These are phyloP conservation scores for Carpinus viminea DNA, from an alignment of 306 rosid genomes.

Conservation along the genomic window DNA sequence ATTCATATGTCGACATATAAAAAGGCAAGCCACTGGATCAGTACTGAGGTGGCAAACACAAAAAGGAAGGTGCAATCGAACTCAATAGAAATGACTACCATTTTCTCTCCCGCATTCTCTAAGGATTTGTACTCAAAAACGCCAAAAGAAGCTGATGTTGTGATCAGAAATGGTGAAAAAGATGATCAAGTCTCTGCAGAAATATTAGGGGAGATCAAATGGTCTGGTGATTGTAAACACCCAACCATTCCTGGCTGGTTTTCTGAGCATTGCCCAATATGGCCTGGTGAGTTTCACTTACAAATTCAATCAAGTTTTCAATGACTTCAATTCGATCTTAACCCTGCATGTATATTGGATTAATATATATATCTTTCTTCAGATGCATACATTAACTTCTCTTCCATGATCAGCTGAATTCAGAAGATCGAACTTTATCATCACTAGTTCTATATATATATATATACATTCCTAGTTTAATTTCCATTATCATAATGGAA, in stretches of 20 bases:
- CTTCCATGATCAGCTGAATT: too few relatives aligned
- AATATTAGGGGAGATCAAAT: slow-evolving; percentile 9
- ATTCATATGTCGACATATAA: background rate
- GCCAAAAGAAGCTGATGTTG: slow-evolving; percentile 14
- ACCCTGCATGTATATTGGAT: too few relatives aligned
- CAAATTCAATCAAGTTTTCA: background rate
- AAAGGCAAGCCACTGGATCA: background rate
- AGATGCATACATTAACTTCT: too few relatives aligned
- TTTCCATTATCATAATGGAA: background rate
- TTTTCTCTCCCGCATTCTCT: slow-evolving; percentile 1
- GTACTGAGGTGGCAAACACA: background rate
- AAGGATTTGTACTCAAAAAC: slow-evolving; percentile 3
- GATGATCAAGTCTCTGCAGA: slow-evolving; percentile 14
- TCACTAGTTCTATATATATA: too few relatives aligned
- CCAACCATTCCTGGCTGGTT: slow-evolving; percentile 60
- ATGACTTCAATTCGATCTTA: too few relatives aligned
- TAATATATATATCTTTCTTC: too few relatives aligned
- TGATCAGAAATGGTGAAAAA: slow-evolving; percentile 11
- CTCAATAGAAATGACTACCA: background rate
- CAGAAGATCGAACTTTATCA: too few relatives aligned
- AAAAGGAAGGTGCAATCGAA: background rate
- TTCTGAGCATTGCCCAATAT: slow-evolving; percentile 57
- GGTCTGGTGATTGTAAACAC: slow-evolving; percentile 14
- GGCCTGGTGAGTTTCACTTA: slow-evolving; percentile 58
- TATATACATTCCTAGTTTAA: background rate